Evolutionary conservation across 148 eudicot genomes (phyloP), one percentile per base, ranked within the genome.

Genomic region (Cornus kousa): DNA sequence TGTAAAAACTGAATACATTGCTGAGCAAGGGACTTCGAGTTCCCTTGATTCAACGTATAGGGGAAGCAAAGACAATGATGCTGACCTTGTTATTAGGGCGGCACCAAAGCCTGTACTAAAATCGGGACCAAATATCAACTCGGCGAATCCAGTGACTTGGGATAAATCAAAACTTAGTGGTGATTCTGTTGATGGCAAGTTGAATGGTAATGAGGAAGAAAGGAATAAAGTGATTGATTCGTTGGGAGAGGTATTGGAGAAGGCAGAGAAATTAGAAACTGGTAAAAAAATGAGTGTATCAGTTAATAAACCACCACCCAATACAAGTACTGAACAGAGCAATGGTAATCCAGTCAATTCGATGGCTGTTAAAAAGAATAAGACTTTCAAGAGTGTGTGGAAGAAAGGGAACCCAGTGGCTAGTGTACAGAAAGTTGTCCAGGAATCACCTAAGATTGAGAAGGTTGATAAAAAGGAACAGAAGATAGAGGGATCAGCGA

Each of bases 211-310:
- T 70, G 86, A 78, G 74, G 90, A 78, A 57, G 97, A 88, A 80
- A 88, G 86, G 75, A 92, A 85, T 82, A 92, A 92, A 83, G 95
- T 91, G 73, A 91, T 94, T 80, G 99, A 96, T 59, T 91, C 99
- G 11, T 79, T 94, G 65, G 97, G 92, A n/a, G 98, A 94, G 87
- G 97, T 90, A 35, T 85, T 96, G 74, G 99, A 94, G 87, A 96
- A 88, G 89, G 98, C 89, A 31, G 99, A 92, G 89, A 92, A 85
- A 76, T 82, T 96, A 80, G 99, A 96, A 81, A 87, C 84, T 48
- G 80, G 83, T 82, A 87, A 81, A 79, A 87, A 83, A 72, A 84
- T 70, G 31, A 82, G 79, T 60, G 62, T 67, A 65, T 70, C 90
- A 72, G 88, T 83, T 77, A 84, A 86, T 82, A 94, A 74, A 87